phyloP scores from a whole-genome alignment of 1,284 basidiomycete genomes.

The Rhizoctonia solani region DNA sequence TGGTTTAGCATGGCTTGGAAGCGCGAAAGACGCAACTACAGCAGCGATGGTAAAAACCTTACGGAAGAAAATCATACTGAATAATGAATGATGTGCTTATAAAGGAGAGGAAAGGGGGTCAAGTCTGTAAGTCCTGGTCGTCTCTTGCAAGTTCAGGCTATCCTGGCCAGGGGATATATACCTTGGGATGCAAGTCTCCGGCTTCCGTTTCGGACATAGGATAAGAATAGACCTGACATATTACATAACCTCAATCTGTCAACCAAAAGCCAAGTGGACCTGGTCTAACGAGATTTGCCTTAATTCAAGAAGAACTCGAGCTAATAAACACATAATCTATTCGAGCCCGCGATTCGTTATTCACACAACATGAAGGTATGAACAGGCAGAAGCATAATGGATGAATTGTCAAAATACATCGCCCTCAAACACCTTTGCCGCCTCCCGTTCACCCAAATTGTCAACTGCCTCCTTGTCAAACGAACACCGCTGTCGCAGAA shows the following conservation, averaged over 20 bases:
- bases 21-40: slow-evolving; percentile 2
- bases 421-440: slow-evolving; percentile 13
- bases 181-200: background rate
- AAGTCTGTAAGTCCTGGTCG: too few relatives aligned
- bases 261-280: background rate
- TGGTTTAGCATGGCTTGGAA: slow-evolving; percentile 5
- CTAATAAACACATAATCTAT: too few relatives aligned
- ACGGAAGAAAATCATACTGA: slow-evolving; percentile 3
- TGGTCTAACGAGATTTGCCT: too few relatives aligned
- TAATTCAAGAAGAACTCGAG: too few relatives aligned
- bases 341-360: too few relatives aligned
- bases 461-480: slow-evolving; percentile 4
- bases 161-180: too few relatives aligned
- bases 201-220: slow-evolving; percentile 7
- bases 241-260: background rate
- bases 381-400: background rate
- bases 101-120: background rate
- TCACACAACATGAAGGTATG: too few relatives aligned
- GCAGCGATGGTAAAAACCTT: slow-evolving; percentile 1
- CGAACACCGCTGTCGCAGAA: background rate
- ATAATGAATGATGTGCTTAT: slow-evolving; percentile 14
- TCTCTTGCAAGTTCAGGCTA: too few relatives aligned
- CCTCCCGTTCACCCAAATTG: slow-evolving; percentile 4
- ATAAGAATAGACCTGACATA: slow-evolving; percentile 27
- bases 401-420: background rate